These are phyloP conservation scores for Claviceps sp. DNA, from an alignment of 2,329 filamentous ascomycete genomes.

Conservation along the genomic window DNA sequence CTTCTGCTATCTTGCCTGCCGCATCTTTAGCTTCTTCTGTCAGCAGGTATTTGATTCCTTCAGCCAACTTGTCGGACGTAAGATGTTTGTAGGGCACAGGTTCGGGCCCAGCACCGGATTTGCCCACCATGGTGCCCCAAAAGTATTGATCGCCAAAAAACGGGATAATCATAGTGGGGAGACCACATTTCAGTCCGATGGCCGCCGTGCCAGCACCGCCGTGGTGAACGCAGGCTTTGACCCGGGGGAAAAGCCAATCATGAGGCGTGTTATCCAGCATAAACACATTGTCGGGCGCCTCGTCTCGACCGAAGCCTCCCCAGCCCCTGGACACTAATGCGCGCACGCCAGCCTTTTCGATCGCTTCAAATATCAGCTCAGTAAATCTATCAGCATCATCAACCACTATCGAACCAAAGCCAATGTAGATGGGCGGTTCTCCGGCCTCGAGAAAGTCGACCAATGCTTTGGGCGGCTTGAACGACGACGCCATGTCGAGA, in stretches of 20 bases:
- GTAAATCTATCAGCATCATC: slow-evolving; percentile 59
- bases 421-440: slow-evolving; percentile 56
- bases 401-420: slow-evolving; percentile 64
- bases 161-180: slow-evolving; percentile 63
- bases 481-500: slow-evolving; percentile 51
- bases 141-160: slow-evolving; percentile 74
- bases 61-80: slow-evolving; percentile 47
- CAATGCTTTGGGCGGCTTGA: slow-evolving; percentile 42
- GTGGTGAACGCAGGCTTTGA: slow-evolving; percentile 57
- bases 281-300: slow-evolving; percentile 49
- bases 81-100: slow-evolving; percentile 57
- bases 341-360: slow-evolving; percentile 50
- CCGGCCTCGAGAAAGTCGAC: slow-evolving; percentile 41
- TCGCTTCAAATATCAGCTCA: slow-evolving; percentile 56
- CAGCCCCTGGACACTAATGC: slow-evolving; percentile 65
- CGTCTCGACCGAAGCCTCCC: slow-evolving; percentile 51
- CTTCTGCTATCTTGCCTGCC: slow-evolving; percentile 44
- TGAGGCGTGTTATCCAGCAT: slow-evolving; percentile 64
- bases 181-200: slow-evolving; percentile 56
- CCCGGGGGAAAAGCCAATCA: slow-evolving; percentile 61
- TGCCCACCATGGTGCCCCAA: slow-evolving; percentile 58
- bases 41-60: slow-evolving; percentile 57
- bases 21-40: slow-evolving; percentile 45
- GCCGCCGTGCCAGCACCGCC: slow-evolving; percentile 70
- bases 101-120: slow-evolving; percentile 49